Evolutionary conservation across 2,329 filamentous ascomycete genomes (phyloP), one percentile per base, ranked within the genome.

Genomic region (Drechslerella coelobrocha): DNA sequence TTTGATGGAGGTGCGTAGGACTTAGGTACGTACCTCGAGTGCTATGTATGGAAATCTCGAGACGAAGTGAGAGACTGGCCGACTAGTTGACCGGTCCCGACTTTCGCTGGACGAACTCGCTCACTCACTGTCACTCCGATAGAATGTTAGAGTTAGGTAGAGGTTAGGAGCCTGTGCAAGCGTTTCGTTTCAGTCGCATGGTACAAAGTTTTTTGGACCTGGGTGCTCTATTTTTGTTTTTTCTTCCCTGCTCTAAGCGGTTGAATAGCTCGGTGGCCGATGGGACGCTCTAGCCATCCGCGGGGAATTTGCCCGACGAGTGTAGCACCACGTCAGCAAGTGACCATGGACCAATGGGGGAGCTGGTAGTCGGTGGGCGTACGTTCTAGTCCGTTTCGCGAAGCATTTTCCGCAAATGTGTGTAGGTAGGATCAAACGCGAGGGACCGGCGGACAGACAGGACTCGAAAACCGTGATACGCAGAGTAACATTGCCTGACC

Each of bases 311-410:
- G 57, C 65, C 65, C 65, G 65, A 61, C 54, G 56, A 50, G 53
- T 47, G 65, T 62, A 61, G 65, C 57, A 69, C 65, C 65, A 69
- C 65, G 65, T 69, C 65, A 69, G 65, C 65, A 69, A 69, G 65
- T 69, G 60, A 56, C 47, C 52, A 47, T 34, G 57, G 34, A 62
- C 65, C 57, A 69, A 69, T 69, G 45, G 50, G 45, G 21, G 31
- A 52, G 56, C 45, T 45, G 17, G 57, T 31, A 7, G 59, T n/a
- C 12, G 34, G 43, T 23, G 23, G 59, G 47, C 43, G 59, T 52
- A 52, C 45, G 23, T 60, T 48, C 55, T 45, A 61, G 34, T 43
- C 45, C 54, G 52, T 59, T 68, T 69, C 65, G 65, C 65, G 65
- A 69, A 69, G 65, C 65, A 61, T 60, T 45, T 37, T 45, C 23